Evolutionary conservation across 2,329 filamentous ascomycete genomes (phyloP), one percentile per base, ranked within the genome.

Genomic region (Stagonosporopsis vannaccii): DNA sequence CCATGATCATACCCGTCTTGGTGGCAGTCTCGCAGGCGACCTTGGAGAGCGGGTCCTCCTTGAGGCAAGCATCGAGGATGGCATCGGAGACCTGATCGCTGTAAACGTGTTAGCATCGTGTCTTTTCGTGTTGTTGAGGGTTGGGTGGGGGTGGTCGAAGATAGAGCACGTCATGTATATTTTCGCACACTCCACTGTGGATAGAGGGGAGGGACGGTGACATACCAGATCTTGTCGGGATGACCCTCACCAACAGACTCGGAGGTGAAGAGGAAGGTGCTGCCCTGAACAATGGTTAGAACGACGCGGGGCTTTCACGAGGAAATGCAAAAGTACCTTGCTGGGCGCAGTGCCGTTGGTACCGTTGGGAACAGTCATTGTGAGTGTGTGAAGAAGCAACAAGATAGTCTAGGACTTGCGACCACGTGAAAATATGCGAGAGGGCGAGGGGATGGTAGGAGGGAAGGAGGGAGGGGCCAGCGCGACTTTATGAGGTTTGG

Each of bases 1-100:
- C 89, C 95, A 99, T 98, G 81, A 99, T 86, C 95, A 99, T 89
- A 75, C 95, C 95, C 70, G 95, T 99, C 91, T 99, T 99, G 84
- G 95, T 97, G 75, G 95, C 95, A 69, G 94, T 97, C 86, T 99
- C 95, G 82, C 95, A 99, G 79, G 95, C 95, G 72, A 98, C 86
- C 83, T 98, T 99, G 85, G 95, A 98, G 77, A 97, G 87, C 67
- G 94, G 94, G 79, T 99, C 95, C 81, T 95, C 90, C 63, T 85
- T 84, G 76, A 99, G 85, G 84, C 95, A 98, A 82, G 95, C 95
- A 85, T 99, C 95, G 84, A 99, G 93, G 75, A 99, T 87, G 73
- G 95, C 94, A 84, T 99, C 95, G 63, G 94, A 98, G 76, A 98
- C 91, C 85, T 99, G 95, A 79, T 99, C 95, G 80, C 84, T 86